Evolutionary conservation across 148 eudicot genomes (phyloP).

Genomic region (Simmondsia chinensis): DNA sequence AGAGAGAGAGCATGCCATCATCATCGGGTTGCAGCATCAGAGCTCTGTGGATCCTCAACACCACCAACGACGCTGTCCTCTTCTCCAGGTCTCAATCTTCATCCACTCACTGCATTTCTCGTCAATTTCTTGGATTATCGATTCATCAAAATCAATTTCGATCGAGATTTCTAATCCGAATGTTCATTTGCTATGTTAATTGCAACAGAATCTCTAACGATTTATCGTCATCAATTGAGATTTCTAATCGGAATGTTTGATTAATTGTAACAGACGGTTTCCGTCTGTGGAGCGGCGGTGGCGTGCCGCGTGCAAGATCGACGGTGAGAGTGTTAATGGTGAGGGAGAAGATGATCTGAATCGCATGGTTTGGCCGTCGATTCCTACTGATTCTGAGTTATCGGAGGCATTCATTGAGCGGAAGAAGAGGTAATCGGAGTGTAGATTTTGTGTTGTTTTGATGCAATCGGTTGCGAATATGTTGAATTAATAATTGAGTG

Average conservation of each 20-base stretch:
- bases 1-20: too few relatives aligned
- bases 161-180: too few relatives aligned
- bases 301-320: slow-evolving; percentile 55
- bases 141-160: neutral
- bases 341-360: slow-evolving; percentile 8
- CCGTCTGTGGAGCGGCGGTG: slow-evolving; percentile 84
- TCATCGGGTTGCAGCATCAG: slow-evolving; percentile 74
- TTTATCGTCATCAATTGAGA: too few relatives aligned
- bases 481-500: too few relatives aligned
- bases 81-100: slow-evolving; percentile 67
- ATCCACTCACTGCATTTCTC: too few relatives aligned
- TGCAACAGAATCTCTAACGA: too few relatives aligned
- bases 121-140: slow-evolving; percentile 1
- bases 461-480: too few relatives aligned
- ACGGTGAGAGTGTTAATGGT: slow-evolving; percentile 1
- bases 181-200: neutral
- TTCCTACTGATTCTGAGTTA: slow-evolving; percentile 68
- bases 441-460: too few relatives aligned
- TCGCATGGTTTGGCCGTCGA: slow-evolving; percentile 4
- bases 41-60: slow-evolving; percentile 93
- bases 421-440: slow-evolving; percentile 69
- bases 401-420: slow-evolving; percentile 60
- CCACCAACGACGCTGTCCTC: slow-evolving; percentile 47
- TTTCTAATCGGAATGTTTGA: too few relatives aligned
- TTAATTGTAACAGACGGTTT: slow-evolving; percentile 76